Percentiles rank a stretch among this genome's conserved stretches.
phyloP scores from a whole-genome alignment of 495 filamentous ascomycete species.

The Xeromyces bisporus region DNA sequence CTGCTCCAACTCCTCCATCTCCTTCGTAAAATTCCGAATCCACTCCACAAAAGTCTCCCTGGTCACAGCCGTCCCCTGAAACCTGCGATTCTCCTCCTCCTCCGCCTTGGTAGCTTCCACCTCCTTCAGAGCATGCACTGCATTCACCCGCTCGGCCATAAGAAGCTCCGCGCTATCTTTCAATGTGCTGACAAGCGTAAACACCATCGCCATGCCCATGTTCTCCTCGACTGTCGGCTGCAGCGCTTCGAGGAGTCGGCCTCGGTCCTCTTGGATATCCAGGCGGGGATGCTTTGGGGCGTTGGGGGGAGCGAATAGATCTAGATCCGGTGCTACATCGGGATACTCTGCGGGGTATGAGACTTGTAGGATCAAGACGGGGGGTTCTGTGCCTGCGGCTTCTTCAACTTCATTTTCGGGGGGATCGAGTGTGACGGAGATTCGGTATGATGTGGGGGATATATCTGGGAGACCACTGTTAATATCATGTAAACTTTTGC shows the following conservation, averaged over 20 bases:
- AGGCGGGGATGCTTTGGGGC: slow-evolving; percentile 46
- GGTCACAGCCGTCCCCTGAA: slow-evolving; percentile 79
- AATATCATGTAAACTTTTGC: slow-evolving; percentile 2
- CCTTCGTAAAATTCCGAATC: slow-evolving; percentile 59
- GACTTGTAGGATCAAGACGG: slow-evolving; percentile 59
- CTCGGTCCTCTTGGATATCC: slow-evolving; percentile 51
- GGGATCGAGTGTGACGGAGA: slow-evolving; percentile 66
- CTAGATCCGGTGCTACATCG: slow-evolving; percentile 63
- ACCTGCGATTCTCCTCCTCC: slow-evolving; percentile 88
- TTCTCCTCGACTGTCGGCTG: slow-evolving; percentile 66
- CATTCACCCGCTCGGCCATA: slow-evolving; percentile 48
- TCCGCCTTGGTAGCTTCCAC: slow-evolving; percentile 52
- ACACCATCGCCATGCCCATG: slow-evolving; percentile 96
- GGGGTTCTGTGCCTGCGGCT: slow-evolving; percentile 25
- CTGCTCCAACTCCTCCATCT: slow-evolving; percentile 54
- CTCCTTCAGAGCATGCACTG: slow-evolving; percentile 43
- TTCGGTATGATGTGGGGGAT: slow-evolving; percentile 68
- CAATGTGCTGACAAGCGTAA: slow-evolving; percentile 67
- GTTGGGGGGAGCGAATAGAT: slow-evolving; percentile 54
- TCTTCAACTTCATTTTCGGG: slow-evolving; percentile 41
- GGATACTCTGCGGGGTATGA: slow-evolving; percentile 77
- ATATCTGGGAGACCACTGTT: slow-evolving; percentile 39
- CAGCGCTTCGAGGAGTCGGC: slow-evolving; percentile 48
- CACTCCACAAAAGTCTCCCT: slow-evolving; percentile 69
- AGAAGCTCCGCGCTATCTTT: slow-evolving; percentile 79